Conservation (phyloP, 2,329 filamentous ascomycete genomes). For the Clonostachys sp. region DNA sequence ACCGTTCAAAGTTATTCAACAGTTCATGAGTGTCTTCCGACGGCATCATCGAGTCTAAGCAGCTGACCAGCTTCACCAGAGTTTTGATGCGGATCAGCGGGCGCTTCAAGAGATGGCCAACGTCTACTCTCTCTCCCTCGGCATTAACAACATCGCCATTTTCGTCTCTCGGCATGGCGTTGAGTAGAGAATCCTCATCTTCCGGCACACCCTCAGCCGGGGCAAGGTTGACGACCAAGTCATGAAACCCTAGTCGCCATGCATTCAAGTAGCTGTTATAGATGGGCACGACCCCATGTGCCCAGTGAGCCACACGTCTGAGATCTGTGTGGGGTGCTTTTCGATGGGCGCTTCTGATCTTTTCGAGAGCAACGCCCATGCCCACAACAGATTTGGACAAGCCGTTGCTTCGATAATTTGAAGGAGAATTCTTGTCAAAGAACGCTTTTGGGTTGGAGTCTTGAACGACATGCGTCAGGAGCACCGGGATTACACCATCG, state of each 20-base stretch:
- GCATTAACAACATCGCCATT: constrained; percentile 65
- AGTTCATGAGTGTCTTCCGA: constrained; percentile 39
- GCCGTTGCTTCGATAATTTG: constrained; percentile 25
- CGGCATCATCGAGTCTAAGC: constrained; percentile 51
- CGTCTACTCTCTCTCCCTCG: constrained; percentile 86
- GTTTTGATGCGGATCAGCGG: constrained; percentile 86
- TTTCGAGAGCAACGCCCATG: constrained; percentile 89
- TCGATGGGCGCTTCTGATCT: constrained; percentile 74
- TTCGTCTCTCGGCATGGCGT: constrained; percentile 55
- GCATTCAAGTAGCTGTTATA: constrained; percentile 83
- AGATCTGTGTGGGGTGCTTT: constrained; percentile 72
- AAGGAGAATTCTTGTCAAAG: constrained; percentile 51
- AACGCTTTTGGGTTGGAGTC: constrained; percentile 58
- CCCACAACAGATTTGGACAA: constrained; percentile 85
- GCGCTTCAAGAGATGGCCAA: constrained; percentile 86
- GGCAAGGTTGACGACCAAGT: constrained; percentile 88
- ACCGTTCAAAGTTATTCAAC: constrained; percentile 54
- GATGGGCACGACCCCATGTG: constrained; percentile 68
- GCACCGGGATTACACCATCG: constrained; percentile 89
- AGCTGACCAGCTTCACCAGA: constrained; percentile 76
- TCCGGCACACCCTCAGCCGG: constrained; percentile 52
- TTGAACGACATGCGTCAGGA: constrained; percentile 79
- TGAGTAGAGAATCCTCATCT: constrained; percentile 55
- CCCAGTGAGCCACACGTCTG: constrained; percentile 74
- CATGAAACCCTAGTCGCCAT: constrained; percentile 92